Base-by-base conservation (phyloP, 2,329 filamentous ascomycete genomes). In the Ascomycota sp. region DNA sequence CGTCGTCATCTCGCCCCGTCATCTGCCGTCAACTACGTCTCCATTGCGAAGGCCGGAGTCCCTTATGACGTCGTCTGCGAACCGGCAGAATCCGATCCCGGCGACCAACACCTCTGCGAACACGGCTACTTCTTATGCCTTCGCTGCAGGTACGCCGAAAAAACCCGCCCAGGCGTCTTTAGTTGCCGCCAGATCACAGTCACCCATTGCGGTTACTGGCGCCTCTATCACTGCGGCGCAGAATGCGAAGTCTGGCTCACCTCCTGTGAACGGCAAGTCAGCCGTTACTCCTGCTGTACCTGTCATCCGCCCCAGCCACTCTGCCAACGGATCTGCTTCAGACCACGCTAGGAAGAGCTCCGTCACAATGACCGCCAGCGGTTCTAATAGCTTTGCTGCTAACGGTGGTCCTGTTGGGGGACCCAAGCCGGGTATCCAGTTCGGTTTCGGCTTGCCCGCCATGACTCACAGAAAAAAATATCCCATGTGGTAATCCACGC, bases 341-440 rank as follows among this genome's bases (percentile, higher is more conserved):
- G 75, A 82, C 43, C 85, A 95, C 59, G 67, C 63, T 48, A 72
- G 82, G 50, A 93, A 92, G 58, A 73, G 74, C 39, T 93, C 86
- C 12, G 77, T 93, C 45, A 92, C 85, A 45, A 93, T 94, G 61
- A 83, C 71, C 52, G 75, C 82, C 42, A 78, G 79, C 48, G 80
- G 77, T 41, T 69, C 79, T 32, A 78, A 66, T 41, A 74, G 74
- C 47, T 79, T 72, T 51, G 69, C 74, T 36, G 65, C 75, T 42
- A 92, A 91, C 62, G 81, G 81, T 43, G 77, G 71, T 35, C 46
- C 57, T 25, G 53, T 53, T 32, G 68, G 71, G 25, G 62, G 56
- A 36, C 60, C 52, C 57, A 73, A 68, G 56, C 58, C 65, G 40
- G 64, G 61, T 40, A 79, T 89, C 49, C 78, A 80, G 58, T 93